phyloP scores from a whole-genome alignment of 208 protist genomes.

The Crithidia fasciculata region DNA sequence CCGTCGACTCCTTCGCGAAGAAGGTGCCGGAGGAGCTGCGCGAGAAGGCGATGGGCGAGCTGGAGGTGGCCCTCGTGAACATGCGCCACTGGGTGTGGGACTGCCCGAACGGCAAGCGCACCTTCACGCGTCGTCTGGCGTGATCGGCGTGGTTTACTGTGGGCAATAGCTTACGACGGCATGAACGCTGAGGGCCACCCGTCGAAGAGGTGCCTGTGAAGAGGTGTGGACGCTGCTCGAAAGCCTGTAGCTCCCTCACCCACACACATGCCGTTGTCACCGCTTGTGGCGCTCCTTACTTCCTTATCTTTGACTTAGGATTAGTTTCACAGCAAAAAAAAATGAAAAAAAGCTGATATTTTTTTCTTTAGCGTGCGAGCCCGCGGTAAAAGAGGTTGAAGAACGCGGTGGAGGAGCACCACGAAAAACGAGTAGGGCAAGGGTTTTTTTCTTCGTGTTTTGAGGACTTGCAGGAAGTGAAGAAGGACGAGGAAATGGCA shows the following conservation, averaged over 20 bases:
- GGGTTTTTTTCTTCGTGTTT: not conserved
- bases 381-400: not conserved
- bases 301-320: slow-evolving; percentile 19
- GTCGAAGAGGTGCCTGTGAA: no score
- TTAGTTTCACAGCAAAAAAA: slow-evolving; percentile 8
- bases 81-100: slow-evolving; percentile 92
- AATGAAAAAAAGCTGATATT: not conserved
- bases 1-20: slow-evolving; percentile 75
- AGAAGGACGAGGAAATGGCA: not conserved
- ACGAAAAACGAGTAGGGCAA: not conserved
- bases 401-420: not conserved
- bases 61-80: slow-evolving; percentile 77
- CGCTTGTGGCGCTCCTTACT: not conserved
- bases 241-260: not conserved
- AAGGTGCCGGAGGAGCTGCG: slow-evolving; percentile 84
- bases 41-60: slow-evolving; percentile 79
- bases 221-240: no score
- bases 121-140: slow-evolving; percentile 69
- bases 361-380: slow-evolving; percentile 10
- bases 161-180: no score
- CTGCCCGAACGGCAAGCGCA: slow-evolving; percentile 90
- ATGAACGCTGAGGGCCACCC: no score
- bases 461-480: not conserved
- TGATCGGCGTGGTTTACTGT: slow-evolving; percentile 23
- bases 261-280: not conserved